Conservation (phyloP, 75 land plant species). For the Larix kaempferi region DNA sequence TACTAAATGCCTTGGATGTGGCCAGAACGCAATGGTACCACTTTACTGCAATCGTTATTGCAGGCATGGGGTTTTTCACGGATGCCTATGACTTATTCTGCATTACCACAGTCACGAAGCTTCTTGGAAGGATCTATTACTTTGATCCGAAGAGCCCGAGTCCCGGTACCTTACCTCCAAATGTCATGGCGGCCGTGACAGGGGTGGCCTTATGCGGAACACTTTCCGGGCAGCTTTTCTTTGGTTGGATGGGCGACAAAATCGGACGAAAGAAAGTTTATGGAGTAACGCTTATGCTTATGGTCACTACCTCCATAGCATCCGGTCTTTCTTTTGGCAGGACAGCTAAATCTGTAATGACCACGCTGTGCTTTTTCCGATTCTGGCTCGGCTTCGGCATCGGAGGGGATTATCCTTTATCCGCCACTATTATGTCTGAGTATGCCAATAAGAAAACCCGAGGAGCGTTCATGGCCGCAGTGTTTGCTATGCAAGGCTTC, state of each 20-base stretch:
- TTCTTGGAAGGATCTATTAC: constrained; percentile 23
- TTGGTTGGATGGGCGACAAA: constrained; percentile 22
- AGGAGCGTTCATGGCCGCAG: constrained; percentile 49
- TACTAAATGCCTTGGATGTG: background rate
- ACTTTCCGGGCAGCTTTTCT: constrained; percentile 27
- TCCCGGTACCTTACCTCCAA: constrained; percentile 33
- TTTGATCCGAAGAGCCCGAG: constrained; percentile 23
- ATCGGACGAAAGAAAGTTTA: constrained; percentile 20
- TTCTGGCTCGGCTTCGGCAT: constrained; percentile 63
- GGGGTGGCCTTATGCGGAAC: constrained; percentile 35
- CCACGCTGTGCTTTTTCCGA: constrained; percentile 61
- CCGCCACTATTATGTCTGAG: constrained; percentile 44
- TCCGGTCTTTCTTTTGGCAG: constrained; percentile 50
- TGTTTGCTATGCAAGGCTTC: constrained; percentile 54
- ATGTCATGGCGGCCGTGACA: constrained; percentile 30
- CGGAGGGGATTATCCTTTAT: constrained; percentile 50
- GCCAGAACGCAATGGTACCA: constrained; percentile 38
- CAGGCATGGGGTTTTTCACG: constrained; percentile 58
- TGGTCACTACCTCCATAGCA: constrained; percentile 34
- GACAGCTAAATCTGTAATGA: constrained; percentile 42
- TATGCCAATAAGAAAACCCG: constrained; percentile 42
- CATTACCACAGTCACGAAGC: constrained; percentile 31
- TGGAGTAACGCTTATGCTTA: constrained; percentile 10
- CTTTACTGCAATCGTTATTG: constrained; percentile 29
- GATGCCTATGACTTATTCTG: constrained; percentile 68